Evolutionary conservation across 768 basidiomycete species (phyloP).

Genomic region (Pulveroboletus sp.): DNA sequence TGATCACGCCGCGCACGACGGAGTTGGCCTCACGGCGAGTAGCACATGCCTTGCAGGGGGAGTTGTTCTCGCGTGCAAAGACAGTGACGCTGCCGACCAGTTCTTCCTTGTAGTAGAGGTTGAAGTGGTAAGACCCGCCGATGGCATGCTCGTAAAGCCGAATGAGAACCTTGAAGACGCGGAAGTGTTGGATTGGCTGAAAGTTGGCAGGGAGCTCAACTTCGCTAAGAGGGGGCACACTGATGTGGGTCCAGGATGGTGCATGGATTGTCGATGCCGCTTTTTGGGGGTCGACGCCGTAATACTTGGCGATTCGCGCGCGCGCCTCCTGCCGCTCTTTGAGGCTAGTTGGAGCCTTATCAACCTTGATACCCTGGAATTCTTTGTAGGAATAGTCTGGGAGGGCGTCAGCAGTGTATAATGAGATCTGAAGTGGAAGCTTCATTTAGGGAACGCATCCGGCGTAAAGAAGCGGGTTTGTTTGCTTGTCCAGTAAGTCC

Average conservation of each 20-base stretch:
- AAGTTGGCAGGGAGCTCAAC: conserved; percentile 12
- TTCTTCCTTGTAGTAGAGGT: conserved; percentile 15
- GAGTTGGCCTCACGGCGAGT: conserved; percentile 14
- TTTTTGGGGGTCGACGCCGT: conserved; percentile 20
- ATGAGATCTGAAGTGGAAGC: neutral
- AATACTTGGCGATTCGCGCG: conserved; percentile 19
- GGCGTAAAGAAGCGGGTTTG: conserved; percentile 21
- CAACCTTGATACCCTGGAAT: conserved; percentile 24
- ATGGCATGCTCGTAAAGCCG: conserved; percentile 24
- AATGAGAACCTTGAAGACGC: conserved; percentile 24
- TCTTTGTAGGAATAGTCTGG: conserved; percentile 28
- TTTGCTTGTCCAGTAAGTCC: conserved; percentile 23
- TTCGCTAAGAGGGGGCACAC: conserved; percentile 8
- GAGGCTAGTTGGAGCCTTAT: conserved; percentile 9
- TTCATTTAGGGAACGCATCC: conserved; percentile 22
- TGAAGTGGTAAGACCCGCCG: conserved; percentile 21
- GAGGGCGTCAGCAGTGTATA: neutral
- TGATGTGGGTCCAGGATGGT: conserved; percentile 14
- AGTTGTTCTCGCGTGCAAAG: conserved; percentile 20
- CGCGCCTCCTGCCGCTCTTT: conserved; percentile 20
- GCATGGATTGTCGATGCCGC: neutral
- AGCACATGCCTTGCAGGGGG: conserved; percentile 25
- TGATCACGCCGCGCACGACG: conserved; percentile 24
- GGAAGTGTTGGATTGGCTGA: conserved; percentile 19
- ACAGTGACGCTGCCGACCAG: conserved; percentile 22